These are phyloP conservation scores for Exophiala xenobiotica DNA, from an alignment of 2,329 filamentous ascomycete species.

Conservation along the genomic window DNA sequence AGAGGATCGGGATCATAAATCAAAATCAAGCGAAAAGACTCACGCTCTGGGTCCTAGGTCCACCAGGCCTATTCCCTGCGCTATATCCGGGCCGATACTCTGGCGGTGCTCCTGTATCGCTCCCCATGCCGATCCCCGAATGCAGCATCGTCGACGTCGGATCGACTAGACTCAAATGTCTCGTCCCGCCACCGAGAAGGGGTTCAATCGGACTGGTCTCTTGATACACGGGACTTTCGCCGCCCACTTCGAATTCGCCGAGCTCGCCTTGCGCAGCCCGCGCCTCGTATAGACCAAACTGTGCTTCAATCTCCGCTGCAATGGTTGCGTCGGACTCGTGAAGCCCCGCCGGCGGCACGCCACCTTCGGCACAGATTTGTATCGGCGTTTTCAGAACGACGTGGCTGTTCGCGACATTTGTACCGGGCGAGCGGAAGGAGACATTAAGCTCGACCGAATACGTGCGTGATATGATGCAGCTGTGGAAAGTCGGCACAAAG, in stretches of 20 bases:
- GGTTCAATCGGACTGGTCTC: conserved; percentile 8
- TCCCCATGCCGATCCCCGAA: background rate
- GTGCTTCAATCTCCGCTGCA: conserved; percentile 26
- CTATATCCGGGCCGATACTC: conserved; percentile 21
- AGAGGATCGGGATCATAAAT: too few relatives aligned
- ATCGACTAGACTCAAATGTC: conserved; percentile 22
- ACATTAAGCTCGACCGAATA: conserved; percentile 63
- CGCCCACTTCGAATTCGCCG: conserved; percentile 10
- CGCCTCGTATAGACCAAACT: conserved; percentile 27
- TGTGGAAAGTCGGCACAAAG: conserved; percentile 69
- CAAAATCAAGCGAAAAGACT: conserved; percentile 14
- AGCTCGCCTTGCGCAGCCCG: conserved; percentile 4
- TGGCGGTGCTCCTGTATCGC: conserved; percentile 17
- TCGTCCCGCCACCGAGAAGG: conserved; percentile 6
- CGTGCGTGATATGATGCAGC: conserved; percentile 63
- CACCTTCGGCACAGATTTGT: conserved; percentile 38
- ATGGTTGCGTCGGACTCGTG: conserved; percentile 20
- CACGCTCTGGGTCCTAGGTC: conserved; percentile 25
- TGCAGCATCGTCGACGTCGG: background rate
- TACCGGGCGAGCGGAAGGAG: conserved; percentile 50
- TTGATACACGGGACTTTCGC: conserved; percentile 25
- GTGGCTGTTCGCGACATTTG: conserved; percentile 41
- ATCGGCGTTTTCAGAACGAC: conserved; percentile 45
- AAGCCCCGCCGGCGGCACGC: conserved; percentile 9
- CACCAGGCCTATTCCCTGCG: conserved; percentile 19